Base-by-base conservation (phyloP, 2,329 filamentous ascomycete species). In the Penicillium sp. region DNA sequence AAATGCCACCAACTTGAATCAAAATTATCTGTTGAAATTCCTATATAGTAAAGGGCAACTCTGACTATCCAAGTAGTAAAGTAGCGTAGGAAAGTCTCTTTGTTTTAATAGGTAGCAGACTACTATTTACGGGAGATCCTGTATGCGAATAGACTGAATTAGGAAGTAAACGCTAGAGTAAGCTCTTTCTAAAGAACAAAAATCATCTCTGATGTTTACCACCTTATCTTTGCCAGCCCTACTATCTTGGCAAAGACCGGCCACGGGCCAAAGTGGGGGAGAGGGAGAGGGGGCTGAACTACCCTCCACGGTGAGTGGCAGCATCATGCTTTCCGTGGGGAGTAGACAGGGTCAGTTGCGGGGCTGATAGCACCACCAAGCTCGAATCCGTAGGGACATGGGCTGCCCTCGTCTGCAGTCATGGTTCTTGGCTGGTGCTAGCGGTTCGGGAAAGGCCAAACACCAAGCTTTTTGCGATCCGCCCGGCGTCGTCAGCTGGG, bases 381-480 rank as follows among this genome's bases (percentile, higher is more conserved):
- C 42, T 45, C 42, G 42, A 45, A 45, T 45, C 23, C 42, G 42
- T 16, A 45, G 42, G 19, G 39, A 3, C 6, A 45, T 16, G 26
- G 14, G 9, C 23, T 8, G 23, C 39, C 23, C 5, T 31, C 18
- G 10, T 14, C 42, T 31, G 42, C 26, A 31, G 26, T 31, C 14
- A 45, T 45, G 14, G 42, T 31, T 43, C 42, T 45, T 45, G 42
- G 42, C 42, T 24, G 8, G 19, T 45, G 8, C 42, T 45, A 45
- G 42, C 42, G 42, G 42, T n/a, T 11, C 48, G 48, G 31, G 21
- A 37, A 18, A 39, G 48, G 5, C 52, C 48, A 31, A 42, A 44
- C 36, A 51, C 52, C 48, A 55, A 51, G 52, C 52, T 55, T 55
- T 49, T 51, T 23, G n/a, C 43, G 36, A 34, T 51, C 48, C 34